Conservation (phyloP, 1,284 basidiomycete species). For the Puccinia polysora region DNA sequence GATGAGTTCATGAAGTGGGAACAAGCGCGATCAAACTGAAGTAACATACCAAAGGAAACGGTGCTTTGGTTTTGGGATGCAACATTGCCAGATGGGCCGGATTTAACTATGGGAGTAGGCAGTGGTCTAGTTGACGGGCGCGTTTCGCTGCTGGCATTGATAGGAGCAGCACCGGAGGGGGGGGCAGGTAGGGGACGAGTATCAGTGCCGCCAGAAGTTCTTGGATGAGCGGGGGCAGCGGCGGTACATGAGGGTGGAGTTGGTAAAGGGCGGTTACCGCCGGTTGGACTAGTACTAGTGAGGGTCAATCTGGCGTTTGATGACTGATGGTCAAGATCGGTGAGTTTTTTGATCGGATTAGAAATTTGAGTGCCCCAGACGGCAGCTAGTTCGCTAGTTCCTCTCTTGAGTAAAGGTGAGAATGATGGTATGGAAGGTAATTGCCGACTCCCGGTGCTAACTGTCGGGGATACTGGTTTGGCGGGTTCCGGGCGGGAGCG, state of each 20-base stretch:
- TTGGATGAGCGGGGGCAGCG: background rate
- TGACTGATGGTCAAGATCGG: background rate
- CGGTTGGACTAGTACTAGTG: background rate
- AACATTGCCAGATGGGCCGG: background rate
- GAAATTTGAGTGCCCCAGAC: slow-evolving; percentile 28
- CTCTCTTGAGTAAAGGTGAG: slow-evolving; percentile 31
- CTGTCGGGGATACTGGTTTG: background rate
- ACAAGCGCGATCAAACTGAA: no score
- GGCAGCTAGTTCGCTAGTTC: slow-evolving; percentile 33
- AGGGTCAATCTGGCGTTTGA: background rate
- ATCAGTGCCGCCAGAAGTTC: background rate
- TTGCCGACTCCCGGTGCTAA: background rate
- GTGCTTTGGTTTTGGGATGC: no score
- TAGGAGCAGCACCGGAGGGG: background rate
- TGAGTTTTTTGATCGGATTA: slow-evolving; percentile 1
- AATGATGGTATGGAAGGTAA: slow-evolving; percentile 32
- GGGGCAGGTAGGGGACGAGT: slow-evolving; percentile 39
- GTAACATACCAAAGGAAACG: no score
- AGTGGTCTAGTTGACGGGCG: slow-evolving; percentile 3
- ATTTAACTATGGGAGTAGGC: background rate
- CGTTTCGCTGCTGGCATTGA: background rate
- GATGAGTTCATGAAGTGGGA: no score
- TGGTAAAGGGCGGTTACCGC: slow-evolving; percentile 20
- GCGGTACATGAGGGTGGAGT: slow-evolving; percentile 12
- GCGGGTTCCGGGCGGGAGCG: background rate